Evolutionary conservation across 2,329 filamentous ascomycete genomes (phyloP), one percentile per base, ranked within the genome.

Genomic region (Cytospora piceicola): DNA sequence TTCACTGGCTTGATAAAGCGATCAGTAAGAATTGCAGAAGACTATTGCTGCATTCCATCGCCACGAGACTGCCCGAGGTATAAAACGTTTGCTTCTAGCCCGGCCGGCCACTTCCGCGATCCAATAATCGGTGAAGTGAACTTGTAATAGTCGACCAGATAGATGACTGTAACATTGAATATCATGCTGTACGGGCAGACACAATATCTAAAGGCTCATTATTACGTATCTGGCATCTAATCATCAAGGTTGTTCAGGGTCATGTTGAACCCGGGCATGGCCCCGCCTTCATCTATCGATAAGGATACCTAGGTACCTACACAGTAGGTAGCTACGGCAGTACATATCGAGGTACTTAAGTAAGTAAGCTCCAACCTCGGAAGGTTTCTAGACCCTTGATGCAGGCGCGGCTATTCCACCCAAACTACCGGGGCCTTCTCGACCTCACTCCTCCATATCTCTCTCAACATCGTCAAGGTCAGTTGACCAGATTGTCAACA

Each of bases 11-110:
- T 24, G 3, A 49, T 8, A 20, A 20, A 24, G 46, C 46, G 24
- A 14, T 49, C 22, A 49, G n/a, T 8, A 24, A 24, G 46, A 5
- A 7, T 49, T 24, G 2, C 22, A 22, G 20, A 12, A 3, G n/a
- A 49, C 46, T 49, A 24, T 24, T 49, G 46, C 46, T 49, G 46
- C 46, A 49, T 49, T n/a, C 46, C 20, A 46, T 46, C 20, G 42
- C 20, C n/a, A 49, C n/a, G 46, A 49, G 46, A 36, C 12, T 36
- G 34, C 34, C 15, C 12, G 11, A 11, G 12, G 12, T 36, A 12
- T 9, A 14, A 42, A 42, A 42, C 39, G 11, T 11, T 49, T 49
- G 46, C 46, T 49, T 49, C 9, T 12, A 20, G 46, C n/a, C 46
- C 46, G 46, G 9, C 3, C 15, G 22, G n/a, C 11, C 46, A 49